phyloP scores from a whole-genome alignment of 345 rosid species.

The Trapa incisa region DNA sequence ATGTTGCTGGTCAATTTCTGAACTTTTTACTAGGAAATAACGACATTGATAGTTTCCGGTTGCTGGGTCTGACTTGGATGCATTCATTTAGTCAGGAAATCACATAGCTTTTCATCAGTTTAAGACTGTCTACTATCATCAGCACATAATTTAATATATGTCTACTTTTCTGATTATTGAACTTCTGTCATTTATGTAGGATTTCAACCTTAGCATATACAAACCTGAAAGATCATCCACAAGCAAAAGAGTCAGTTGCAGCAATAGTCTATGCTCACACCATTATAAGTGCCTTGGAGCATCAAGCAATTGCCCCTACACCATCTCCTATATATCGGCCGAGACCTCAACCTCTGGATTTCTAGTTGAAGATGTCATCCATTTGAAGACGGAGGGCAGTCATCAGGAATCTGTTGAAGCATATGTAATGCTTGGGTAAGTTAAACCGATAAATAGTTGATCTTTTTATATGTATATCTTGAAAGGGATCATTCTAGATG shows the following conservation, averaged over 20 bases:
- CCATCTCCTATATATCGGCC: slow-evolving; percentile 68
- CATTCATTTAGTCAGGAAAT: background rate
- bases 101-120: background rate
- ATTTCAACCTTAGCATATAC: slow-evolving; percentile 57
- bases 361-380: slow-evolving; percentile 72
- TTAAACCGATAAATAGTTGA: background rate
- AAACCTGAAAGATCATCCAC: slow-evolving; percentile 58
- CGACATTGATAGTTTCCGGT: background rate
- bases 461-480: too few relatives aligned
- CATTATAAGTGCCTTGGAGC: slow-evolving; percentile 53
- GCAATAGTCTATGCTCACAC: slow-evolving; percentile 48
- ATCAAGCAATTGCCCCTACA: slow-evolving; percentile 65
- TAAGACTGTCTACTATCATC: background rate
- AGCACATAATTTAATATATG: background rate
- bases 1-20: background rate
- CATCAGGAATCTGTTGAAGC: slow-evolving; percentile 39
- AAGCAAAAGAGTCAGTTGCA: slow-evolving; percentile 64
- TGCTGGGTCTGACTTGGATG: background rate
- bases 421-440: slow-evolving; percentile 65
- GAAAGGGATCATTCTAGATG: background rate
- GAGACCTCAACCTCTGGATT: slow-evolving; percentile 77
- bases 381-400: slow-evolving; percentile 40
- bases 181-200: slow-evolving; percentile 25
- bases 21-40: background rate
- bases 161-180: slow-evolving; percentile 7